Evolutionary conservation across 768 basidiomycete species (phyloP).

Genomic region (Tricholoma furcatifolium): DNA sequence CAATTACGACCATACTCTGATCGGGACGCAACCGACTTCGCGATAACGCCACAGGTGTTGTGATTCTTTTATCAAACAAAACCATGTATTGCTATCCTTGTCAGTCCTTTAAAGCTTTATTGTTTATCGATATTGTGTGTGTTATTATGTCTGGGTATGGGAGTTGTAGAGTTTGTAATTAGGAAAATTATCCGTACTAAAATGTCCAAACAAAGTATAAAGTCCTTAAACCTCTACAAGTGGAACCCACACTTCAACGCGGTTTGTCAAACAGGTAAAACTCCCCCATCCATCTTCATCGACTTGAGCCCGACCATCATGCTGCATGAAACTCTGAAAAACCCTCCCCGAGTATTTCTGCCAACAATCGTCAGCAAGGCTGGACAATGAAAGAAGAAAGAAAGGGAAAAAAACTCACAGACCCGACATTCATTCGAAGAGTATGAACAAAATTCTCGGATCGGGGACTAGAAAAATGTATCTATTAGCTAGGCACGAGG

Average conservation of each 20-base stretch:
- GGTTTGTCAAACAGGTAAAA: conserved; percentile 57
- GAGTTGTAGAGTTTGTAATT: background rate
- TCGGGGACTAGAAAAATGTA: conserved; percentile 13
- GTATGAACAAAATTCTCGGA: conserved; percentile 36
- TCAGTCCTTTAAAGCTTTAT: background rate
- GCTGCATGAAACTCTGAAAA: conserved; percentile 51
- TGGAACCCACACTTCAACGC: conserved; percentile 60
- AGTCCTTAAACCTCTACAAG: background rate
- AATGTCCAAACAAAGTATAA: background rate
- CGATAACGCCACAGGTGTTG: conserved; percentile 6
- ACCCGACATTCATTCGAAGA: conserved; percentile 67
- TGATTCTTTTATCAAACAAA: background rate
- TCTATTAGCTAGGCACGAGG: conserved; percentile 1
- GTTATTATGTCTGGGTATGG: background rate
- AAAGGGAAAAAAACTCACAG: conserved; percentile 37
- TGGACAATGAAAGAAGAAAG: background rate
- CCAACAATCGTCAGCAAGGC: background rate
- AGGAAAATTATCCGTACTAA: background rate
- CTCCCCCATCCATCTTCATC: conserved; percentile 61
- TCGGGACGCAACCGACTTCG: conserved; percentile 4
- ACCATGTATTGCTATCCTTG: conserved; percentile 7
- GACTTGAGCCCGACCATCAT: conserved; percentile 42
- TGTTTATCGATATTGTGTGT: conserved; percentile 1
- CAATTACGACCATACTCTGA: conserved; percentile 3
- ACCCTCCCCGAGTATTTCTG: conserved; percentile 35